Conservation (phyloP, 805 yeast species). For the Pichia gijzeniarum region DNA sequence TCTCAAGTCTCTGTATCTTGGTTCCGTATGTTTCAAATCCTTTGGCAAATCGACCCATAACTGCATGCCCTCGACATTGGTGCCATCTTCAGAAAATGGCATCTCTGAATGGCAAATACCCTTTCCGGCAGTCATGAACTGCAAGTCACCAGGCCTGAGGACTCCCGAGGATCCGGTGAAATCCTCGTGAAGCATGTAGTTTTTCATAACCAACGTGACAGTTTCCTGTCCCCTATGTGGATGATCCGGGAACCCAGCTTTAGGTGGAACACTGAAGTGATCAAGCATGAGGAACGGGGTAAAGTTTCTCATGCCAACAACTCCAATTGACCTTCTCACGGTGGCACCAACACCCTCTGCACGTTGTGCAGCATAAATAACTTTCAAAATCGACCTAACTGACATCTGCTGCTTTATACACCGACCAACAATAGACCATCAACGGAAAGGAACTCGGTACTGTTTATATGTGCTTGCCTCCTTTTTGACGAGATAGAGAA, state of each 20-base stretch:
- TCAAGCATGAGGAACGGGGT: conserved; percentile 79
- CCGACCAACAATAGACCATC: no score
- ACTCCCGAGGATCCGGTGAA: conserved; percentile 81
- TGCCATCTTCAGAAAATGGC: conserved; percentile 56
- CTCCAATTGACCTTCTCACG: conserved; percentile 77
- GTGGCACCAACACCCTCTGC: conserved; percentile 86
- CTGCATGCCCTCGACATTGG: conserved; percentile 60
- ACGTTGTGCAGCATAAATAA: conserved; percentile 57
- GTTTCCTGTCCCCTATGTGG: conserved; percentile 84
- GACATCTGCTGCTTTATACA: no score
- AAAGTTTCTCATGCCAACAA: conserved; percentile 60
- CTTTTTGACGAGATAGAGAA: no score
- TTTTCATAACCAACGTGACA: conserved; percentile 59
- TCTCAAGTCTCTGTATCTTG: conserved; percentile 74
- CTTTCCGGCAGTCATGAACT: conserved; percentile 90
- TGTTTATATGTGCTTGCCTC: no score
- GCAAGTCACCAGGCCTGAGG: conserved; percentile 75
- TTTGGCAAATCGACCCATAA: conserved; percentile 83
- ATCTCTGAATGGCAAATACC: conserved; percentile 85
- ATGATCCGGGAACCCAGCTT: conserved; percentile 77
- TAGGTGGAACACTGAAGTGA: conserved; percentile 59
- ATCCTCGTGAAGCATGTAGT: conserved; percentile 75
- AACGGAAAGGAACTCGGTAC: no score
- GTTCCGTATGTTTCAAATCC: conserved; percentile 52
- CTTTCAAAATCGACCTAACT: conserved; percentile 44